These are phyloP conservation scores for Cardamine chenopodiifolia DNA, from an alignment of 345 rosid species.

Conservation along the genomic window DNA sequence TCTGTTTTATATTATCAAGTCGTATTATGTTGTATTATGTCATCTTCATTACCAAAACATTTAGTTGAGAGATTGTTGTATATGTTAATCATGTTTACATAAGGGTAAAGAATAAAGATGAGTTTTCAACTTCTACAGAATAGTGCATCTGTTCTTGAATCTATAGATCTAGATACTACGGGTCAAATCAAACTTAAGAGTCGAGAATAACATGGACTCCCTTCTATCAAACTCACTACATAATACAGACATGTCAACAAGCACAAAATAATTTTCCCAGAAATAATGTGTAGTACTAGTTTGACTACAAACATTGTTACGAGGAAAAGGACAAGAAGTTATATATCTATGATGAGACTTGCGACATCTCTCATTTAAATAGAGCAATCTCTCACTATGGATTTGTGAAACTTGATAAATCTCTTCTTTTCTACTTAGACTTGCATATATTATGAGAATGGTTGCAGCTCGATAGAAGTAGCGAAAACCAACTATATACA, in stretches of 20 bases:
- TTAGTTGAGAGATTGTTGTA: slow-evolving; percentile 28
- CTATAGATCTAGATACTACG: background rate
- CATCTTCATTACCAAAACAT: slow-evolving; percentile 24
- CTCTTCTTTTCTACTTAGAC: slow-evolving; percentile 5
- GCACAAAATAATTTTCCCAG: background rate
- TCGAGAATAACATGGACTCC: background rate
- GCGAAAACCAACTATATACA: slow-evolving; percentile 44
- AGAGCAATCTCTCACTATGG: slow-evolving; percentile 7
- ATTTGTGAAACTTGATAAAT: slow-evolving; percentile 8
- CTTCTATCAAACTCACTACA: background rate
- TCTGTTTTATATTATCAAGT: background rate
- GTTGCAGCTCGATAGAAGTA: slow-evolving; percentile 33
- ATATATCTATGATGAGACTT: background rate
- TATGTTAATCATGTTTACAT: slow-evolving; percentile 24
- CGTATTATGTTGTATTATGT: too few species aligned
- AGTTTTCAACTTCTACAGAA: slow-evolving; percentile 1
- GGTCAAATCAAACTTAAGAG: slow-evolving; percentile 3
- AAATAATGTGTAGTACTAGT: background rate
- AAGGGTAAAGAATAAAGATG: slow-evolving; percentile 33
- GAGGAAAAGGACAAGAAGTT: background rate
- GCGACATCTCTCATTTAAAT: background rate
- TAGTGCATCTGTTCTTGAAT: slow-evolving; percentile 6
- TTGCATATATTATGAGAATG: slow-evolving; percentile 12
- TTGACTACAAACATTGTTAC: background rate
- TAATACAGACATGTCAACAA: background rate